Percentiles rank a stretch among this genome's conserved stretches.
These are phyloP conservation scores for Mycena albidolilacea DNA, from an alignment of 768 basidiomycete genomes.

Conservation along the genomic window DNA sequence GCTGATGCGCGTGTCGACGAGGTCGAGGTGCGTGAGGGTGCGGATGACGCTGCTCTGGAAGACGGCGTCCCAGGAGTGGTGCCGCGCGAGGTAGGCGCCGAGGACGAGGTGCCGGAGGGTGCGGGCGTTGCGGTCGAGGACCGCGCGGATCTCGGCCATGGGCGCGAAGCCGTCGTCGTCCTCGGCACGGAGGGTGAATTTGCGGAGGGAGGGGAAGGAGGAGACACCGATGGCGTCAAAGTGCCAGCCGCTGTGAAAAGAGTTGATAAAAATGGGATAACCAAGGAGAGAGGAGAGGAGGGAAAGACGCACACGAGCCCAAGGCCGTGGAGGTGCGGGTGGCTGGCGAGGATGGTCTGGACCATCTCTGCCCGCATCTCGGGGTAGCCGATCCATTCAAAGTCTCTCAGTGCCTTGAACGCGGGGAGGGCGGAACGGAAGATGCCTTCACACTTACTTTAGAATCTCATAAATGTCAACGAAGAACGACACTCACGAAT, in stretches of 20 bases:
- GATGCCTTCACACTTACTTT: constrained; percentile 55
- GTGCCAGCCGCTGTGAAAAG: constrained; percentile 72
- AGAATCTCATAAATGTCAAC: too few relatives aligned
- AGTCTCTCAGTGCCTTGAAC: constrained; percentile 72
- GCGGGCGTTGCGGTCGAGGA: constrained; percentile 71
- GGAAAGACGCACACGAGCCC: constrained; percentile 67
- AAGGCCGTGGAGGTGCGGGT: constrained; percentile 67
- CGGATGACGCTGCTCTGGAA: constrained; percentile 76
- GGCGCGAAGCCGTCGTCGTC: constrained; percentile 81
- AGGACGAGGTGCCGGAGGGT: constrained; percentile 76
- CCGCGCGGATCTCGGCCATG: constrained; percentile 76
- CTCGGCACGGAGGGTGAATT: constrained; percentile 78
- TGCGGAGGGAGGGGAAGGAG: constrained; percentile 70
- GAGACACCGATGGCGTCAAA: constrained; percentile 81
- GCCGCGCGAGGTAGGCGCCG: constrained; percentile 76
- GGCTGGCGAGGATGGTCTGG: constrained; percentile 66
- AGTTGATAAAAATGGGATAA: constrained; percentile 1
- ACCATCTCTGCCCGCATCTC: constrained; percentile 80
- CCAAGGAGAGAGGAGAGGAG: neutral
- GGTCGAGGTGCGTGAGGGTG: constrained; percentile 78
- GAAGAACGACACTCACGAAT: constrained; percentile 53
- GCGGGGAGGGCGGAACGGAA: constrained; percentile 75
- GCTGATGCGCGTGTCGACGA: constrained; percentile 79
- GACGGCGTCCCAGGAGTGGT: constrained; percentile 77
- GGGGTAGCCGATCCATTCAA: constrained; percentile 86